Percentiles rank a stretch among this genome's conserved stretches.
Evolutionary conservation across 495 filamentous ascomycete species (phyloP).

Genomic region (Penicillium alfredii): DNA sequence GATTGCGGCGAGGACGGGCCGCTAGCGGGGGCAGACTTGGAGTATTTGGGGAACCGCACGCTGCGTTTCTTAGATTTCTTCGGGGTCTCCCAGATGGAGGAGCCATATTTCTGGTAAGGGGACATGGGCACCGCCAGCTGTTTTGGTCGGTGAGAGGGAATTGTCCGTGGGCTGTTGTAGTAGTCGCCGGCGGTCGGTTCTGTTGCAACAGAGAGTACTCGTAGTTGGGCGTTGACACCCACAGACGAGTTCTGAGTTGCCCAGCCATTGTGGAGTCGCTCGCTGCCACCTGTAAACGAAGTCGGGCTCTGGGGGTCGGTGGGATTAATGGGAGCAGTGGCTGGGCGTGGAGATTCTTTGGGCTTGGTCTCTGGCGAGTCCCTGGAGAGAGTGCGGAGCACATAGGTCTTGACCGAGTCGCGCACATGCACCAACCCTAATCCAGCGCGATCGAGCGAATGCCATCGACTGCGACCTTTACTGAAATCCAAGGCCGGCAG

Average conservation of each 20-base stretch:
- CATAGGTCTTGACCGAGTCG: constrained; percentile 35
- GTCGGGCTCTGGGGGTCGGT: not conserved
- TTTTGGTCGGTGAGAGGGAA: constrained; percentile 14
- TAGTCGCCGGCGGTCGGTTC: constrained; percentile 9
- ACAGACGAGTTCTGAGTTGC: not conserved
- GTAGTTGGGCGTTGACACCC: constrained; percentile 6
- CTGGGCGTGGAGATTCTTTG: constrained; percentile 17
- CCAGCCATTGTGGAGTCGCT: not conserved
- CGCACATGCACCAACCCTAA: constrained; percentile 26
- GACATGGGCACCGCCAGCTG: constrained; percentile 31
- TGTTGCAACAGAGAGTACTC: constrained; percentile 21
- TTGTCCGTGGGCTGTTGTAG: constrained; percentile 3
- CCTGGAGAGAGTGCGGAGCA: constrained; percentile 28
- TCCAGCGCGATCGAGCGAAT: constrained; percentile 21
- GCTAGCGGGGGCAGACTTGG: not conserved
- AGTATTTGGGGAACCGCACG: constrained; percentile 20
- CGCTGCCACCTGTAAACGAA: not conserved
- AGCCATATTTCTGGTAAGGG: constrained; percentile 34
- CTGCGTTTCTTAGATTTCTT: constrained; percentile 28
- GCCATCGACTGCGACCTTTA: constrained; percentile 19
- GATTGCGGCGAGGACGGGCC: not conserved
- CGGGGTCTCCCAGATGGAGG: constrained; percentile 33
- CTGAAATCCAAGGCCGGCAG: constrained; percentile 20
- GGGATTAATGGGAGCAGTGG: constrained; percentile 11
- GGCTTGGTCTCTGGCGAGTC: constrained; percentile 19